Base-by-base conservation (phyloP, 1,284 basidiomycete species). In the Tilletia setariae region DNA sequence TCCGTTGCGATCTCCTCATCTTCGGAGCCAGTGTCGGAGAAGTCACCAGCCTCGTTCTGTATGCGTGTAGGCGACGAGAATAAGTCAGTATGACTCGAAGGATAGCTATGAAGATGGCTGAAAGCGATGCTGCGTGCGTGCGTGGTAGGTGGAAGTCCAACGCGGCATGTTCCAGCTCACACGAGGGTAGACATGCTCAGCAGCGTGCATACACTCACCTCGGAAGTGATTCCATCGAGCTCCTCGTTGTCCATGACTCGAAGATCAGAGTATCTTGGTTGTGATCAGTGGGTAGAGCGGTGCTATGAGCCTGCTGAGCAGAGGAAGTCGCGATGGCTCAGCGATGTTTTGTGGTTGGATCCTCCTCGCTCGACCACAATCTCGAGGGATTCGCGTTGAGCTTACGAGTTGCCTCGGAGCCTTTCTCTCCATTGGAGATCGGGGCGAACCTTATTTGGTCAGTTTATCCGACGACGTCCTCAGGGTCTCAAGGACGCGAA, bases 191-290 rank as follows among this genome's bases (percentile, higher is more conserved):
- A 40, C 35, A 40, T 28, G 53, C 23, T 32, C 25, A 32, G 53
- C 23, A 23, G 25, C 19, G 25, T 9, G 53, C 53, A 32, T 32
- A 9, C 16, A 63, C 43, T 46, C 28, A 63, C 42, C 15, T 43
- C 62, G 16, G 43, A 63, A 21, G 40, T 42, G 40, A 43, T n/a
- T 19, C 13, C n/a, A 9, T 63, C 62, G 62, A 63, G 15, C 16
- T 63, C 62, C 40, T 63, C 56, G 56, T 30, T 30, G 56, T 61
- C 56, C 56, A 61, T 61, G 32, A 21, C 28, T 13, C 15, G 9
- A 61, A 40, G 32, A 28, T 56, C 16, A 35, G 56, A 4, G 8
- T 11, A 16, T 32, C 28, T 11, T 28, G 21, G 15, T 49, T 8
- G 47, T 49, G 47, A n/a, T 49, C 11, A 1, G 47, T 49, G 23